A percentile compares a stretch with the other conserved stretches of the same genome.
Evolutionary conservation across 1,139 yeast species (phyloP).

Genomic region (Lodderomyces beijingensis): DNA sequence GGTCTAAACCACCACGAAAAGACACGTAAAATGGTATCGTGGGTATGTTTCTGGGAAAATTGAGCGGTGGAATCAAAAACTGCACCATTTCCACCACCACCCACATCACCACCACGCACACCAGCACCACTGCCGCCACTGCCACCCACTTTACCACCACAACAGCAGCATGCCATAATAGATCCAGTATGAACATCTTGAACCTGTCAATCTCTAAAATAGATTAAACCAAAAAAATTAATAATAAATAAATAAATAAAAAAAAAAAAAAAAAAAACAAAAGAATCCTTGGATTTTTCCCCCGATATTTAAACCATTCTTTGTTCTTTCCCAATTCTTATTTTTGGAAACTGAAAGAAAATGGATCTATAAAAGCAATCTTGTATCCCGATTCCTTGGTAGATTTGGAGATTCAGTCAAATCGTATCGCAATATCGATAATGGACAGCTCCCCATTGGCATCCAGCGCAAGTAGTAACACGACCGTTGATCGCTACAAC

Average conservation of each 20-base stretch:
- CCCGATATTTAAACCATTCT: background rate
- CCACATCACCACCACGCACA: too few relatives aligned
- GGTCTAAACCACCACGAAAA: constrained; percentile 50
- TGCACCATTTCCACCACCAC: too few relatives aligned
- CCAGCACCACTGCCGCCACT: too few relatives aligned
- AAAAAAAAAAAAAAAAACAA: background rate
- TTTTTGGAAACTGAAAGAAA: constrained; percentile 1
- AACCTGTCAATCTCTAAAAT: too few relatives aligned
- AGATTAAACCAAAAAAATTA: background rate
- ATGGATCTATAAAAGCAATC: constrained; percentile 1
- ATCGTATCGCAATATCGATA: background rate
- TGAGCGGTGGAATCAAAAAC: constrained; percentile 26
- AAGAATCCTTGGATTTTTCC: too few relatives aligned
- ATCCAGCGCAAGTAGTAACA: constrained; percentile 11
- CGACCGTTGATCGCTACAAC: constrained; percentile 8
- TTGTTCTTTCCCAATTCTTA: background rate
- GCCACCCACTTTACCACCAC: too few relatives aligned
- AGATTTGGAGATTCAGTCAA: background rate
- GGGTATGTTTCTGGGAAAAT: constrained; percentile 44
- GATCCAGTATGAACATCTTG: too few relatives aligned
- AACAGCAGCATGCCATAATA: too few relatives aligned
- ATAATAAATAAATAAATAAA: constrained; percentile 1
- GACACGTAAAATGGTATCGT: constrained; percentile 60
- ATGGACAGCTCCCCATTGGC: constrained; percentile 12
- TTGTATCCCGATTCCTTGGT: constrained; percentile 1